Conservation (phyloP, 352 stramenopile species). For the Thraustochytrium striatum region DNA sequence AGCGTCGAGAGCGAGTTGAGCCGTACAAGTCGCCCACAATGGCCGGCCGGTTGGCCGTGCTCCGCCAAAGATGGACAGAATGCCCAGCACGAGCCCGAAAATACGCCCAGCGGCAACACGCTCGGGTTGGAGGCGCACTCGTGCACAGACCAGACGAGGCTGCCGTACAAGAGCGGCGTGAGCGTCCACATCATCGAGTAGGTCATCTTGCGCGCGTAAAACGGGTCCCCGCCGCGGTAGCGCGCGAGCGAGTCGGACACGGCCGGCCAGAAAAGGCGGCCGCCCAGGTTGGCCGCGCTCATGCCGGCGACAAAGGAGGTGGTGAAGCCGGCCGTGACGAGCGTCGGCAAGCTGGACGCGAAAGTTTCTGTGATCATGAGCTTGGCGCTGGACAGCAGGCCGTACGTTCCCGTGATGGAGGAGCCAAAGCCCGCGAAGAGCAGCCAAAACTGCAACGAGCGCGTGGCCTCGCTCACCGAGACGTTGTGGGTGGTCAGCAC, state of each 20-base stretch:
- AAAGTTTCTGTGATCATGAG: constrained; percentile 50
- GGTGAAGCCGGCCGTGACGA: constrained; percentile 47
- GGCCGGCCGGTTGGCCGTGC: too few relatives aligned
- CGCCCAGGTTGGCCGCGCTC: constrained; percentile 57
- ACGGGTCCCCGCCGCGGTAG: constrained; percentile 30
- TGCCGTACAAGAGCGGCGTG: neutral
- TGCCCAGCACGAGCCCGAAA: neutral
- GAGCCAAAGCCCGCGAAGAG: constrained; percentile 49
- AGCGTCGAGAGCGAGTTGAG: constrained; percentile 2
- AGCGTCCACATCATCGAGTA: constrained; percentile 38
- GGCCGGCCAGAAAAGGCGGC: constrained; percentile 59
- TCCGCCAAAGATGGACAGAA: too few relatives aligned
- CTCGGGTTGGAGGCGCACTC: constrained; percentile 23
- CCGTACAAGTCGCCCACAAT: too few relatives aligned
- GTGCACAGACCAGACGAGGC: constrained; percentile 31
- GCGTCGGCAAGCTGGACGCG: constrained; percentile 31
- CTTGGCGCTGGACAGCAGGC: constrained; percentile 42
- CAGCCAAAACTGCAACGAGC: constrained; percentile 58
- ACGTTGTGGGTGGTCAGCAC: constrained; percentile 45
- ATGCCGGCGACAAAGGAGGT: constrained; percentile 44
- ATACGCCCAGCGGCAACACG: constrained; percentile 12
- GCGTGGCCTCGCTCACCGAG: constrained; percentile 54
- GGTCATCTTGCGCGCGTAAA: constrained; percentile 47
- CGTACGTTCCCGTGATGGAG: constrained; percentile 31
- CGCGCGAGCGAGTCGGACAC: constrained; percentile 57